These are phyloP conservation scores for Kodamaea leandrae DNA, from an alignment of 805 yeast species.

Conservation along the genomic window DNA sequence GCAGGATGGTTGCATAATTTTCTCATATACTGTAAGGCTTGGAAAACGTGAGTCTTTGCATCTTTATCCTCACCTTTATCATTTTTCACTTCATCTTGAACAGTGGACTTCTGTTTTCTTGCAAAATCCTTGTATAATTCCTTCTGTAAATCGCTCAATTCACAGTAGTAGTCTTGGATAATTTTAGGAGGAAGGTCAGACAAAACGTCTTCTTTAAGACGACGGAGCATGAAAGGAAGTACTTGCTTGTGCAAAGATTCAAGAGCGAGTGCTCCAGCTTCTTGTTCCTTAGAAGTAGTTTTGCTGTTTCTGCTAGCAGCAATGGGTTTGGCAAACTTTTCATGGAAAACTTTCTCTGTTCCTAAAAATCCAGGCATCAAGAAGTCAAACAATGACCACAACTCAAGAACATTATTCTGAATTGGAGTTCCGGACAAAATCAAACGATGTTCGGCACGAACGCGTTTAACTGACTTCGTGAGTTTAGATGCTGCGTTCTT, in stretches of 20 bases:
- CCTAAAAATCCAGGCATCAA: slow-evolving; percentile 99
- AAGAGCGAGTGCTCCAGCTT: slow-evolving; percentile 92
- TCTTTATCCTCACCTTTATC: slow-evolving; percentile 40
- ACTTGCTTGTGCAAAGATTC: slow-evolving; percentile 97
- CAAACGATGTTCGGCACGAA: slow-evolving; percentile 84
- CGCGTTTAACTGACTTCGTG: slow-evolving; percentile 79
- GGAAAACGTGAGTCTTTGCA: slow-evolving; percentile 89
- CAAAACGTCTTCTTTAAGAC: slow-evolving; percentile 93
- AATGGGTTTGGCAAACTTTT: slow-evolving; percentile 95
- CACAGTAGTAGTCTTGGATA: slow-evolving; percentile 97
- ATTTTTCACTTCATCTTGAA: slow-evolving; percentile 55
- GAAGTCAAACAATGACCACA: slow-evolving; percentile 97
- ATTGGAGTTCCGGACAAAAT: slow-evolving; percentile 96
- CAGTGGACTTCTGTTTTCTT: slow-evolving; percentile 71
- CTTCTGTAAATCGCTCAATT: slow-evolving; percentile 85
- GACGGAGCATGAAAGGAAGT: slow-evolving; percentile 90
- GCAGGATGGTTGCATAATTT: slow-evolving; percentile 97
- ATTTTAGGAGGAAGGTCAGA: slow-evolving; percentile 97
- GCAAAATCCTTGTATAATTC: slow-evolving; percentile 88
- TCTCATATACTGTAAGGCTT: slow-evolving; percentile 95
- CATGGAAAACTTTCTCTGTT: slow-evolving; percentile 89
- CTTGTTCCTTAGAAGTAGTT: slow-evolving; percentile 89
- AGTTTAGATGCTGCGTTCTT: slow-evolving; percentile 87
- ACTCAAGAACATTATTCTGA: slow-evolving; percentile 92
- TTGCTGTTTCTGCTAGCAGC: slow-evolving; percentile 89